Evolutionary conservation across 257 asterid species (phyloP).

Genomic region (Rauvolfia tetraphylla): DNA sequence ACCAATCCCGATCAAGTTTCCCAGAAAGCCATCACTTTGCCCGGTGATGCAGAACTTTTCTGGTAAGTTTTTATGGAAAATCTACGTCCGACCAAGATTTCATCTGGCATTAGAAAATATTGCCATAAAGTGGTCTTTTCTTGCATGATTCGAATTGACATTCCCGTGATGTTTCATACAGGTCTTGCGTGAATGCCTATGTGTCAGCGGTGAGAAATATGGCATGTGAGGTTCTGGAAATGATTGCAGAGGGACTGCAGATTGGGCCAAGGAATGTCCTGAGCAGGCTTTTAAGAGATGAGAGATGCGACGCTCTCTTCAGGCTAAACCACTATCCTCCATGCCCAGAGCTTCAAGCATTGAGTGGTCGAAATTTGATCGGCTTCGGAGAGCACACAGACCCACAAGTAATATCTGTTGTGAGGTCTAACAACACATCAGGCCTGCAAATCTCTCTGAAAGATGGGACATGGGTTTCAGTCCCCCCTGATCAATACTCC

Average conservation of each 20-base stretch:
- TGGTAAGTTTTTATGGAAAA: conserved; percentile 20
- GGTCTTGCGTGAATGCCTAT: conserved; percentile 16
- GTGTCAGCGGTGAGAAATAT: conserved; percentile 22
- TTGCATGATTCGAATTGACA: not conserved
- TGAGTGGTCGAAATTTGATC: conserved; percentile 12
- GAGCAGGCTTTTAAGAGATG: conserved; percentile 28
- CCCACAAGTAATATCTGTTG: conserved; percentile 30
- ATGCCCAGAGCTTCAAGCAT: conserved; percentile 24
- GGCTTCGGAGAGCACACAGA: conserved; percentile 40
- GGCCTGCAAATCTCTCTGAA: conserved; percentile 29
- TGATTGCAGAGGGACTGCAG: conserved; percentile 25
- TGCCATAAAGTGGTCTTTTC: not conserved
- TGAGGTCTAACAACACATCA: conserved; percentile 30
- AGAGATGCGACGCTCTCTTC: conserved; percentile 27
- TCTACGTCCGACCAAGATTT: too few species aligned
- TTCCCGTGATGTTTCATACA: not conserved
- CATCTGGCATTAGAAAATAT: too few species aligned
- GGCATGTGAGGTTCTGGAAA: conserved; percentile 29
- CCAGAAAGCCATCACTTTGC: conserved; percentile 8
- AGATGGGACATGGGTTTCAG: conserved; percentile 32
- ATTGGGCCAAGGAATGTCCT: conserved; percentile 22
- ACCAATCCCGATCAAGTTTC: conserved; percentile 17
- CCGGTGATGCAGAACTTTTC: conserved; percentile 21
- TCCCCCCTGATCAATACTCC: conserved; percentile 31
- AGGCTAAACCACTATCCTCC: conserved; percentile 36